Base-by-base conservation (phyloP, 164 flowering plant species). In the Houttuynia cordata region DNA sequence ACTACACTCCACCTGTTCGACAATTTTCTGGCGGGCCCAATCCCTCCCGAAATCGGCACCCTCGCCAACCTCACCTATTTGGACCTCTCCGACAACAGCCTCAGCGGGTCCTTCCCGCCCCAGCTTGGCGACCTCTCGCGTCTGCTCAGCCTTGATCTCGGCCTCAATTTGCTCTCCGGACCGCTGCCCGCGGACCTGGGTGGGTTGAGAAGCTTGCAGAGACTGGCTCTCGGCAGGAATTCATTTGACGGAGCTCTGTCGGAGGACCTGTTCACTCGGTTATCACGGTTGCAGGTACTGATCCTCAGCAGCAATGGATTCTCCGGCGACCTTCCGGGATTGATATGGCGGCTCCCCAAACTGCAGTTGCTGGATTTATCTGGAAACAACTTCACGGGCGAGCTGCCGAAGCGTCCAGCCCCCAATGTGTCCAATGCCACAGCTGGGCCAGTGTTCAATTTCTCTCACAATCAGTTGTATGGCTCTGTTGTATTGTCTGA, bases 391-490 rank as follows among this genome's bases (percentile, higher is more conserved):
- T 78, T 88, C 61, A 86, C 87, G 0, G 91, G 94, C 34, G 19
- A 3, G 24, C 62, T 87, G 45, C 76, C 85, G 0, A 68, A 64
- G 25, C 6, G 67, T 22, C 66, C 68, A 47, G 12, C 21, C 4
- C 18, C 55, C 39, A 61, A 3, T 24, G 15, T 13, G 15, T 58
- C 63, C 8, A 67, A 53, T 54, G 59, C 24, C 41, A 60, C 62
- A 19, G 20, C 56, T 60, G 24, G 7, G 37, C 74, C 77, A 13
- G 41, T 71, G 42, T 74, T 80, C 61, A 77, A 86, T 62, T 71
- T 86, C 60, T 91, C 97, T 0, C 68, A 75, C 54, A 91, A 91
- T 71, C 51, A 58, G 53, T 77, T 86, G 10, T 91, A 80, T 70
- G 97, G 97, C 39, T 23, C 52, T 66, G 60, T 86, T 40, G 56